phyloP scores from a whole-genome alignment of 2,329 filamentous ascomycete species.

The Laburnicola sp. region DNA sequence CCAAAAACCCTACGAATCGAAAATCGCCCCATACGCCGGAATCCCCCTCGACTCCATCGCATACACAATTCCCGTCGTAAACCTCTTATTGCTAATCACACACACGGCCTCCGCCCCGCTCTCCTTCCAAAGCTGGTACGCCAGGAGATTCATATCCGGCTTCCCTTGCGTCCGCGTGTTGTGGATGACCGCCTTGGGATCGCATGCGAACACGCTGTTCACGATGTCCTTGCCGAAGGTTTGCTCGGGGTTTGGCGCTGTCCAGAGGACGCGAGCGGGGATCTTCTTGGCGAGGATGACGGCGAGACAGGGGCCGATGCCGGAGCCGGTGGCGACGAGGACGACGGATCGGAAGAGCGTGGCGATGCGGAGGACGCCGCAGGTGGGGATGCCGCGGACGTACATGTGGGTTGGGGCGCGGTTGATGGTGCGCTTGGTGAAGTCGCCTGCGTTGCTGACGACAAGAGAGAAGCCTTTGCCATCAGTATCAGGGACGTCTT shows the following conservation, averaged over 20 bases:
- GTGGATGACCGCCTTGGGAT: slow-evolving; percentile 67
- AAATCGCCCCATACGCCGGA: slow-evolving; percentile 73
- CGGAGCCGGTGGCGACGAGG: slow-evolving; percentile 45
- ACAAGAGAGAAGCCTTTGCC: slow-evolving; percentile 40
- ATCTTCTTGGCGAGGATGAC: slow-evolving; percentile 56
- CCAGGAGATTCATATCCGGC: slow-evolving; percentile 63
- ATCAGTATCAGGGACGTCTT: slow-evolving; percentile 1
- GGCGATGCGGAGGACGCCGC: slow-evolving; percentile 43
- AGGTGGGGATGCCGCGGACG: slow-evolving; percentile 43
- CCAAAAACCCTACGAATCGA: slow-evolving; percentile 58
- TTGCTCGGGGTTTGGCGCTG: slow-evolving; percentile 63
- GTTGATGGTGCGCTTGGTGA: slow-evolving; percentile 40
- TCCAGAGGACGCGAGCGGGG: slow-evolving; percentile 70
- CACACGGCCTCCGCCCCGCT: slow-evolving; percentile 68
- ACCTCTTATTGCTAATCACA: slow-evolving; percentile 71
- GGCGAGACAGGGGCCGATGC: slow-evolving; percentile 48
- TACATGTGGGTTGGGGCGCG: slow-evolving; percentile 41
- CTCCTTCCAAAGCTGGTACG: slow-evolving; percentile 57
- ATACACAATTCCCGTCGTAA: slow-evolving; percentile 71
- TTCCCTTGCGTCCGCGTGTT: slow-evolving; percentile 66
- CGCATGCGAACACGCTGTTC: slow-evolving; percentile 60
- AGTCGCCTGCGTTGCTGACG: slow-evolving; percentile 46
- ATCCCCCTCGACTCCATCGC: slow-evolving; percentile 68
- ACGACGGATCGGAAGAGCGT: slow-evolving; percentile 43
- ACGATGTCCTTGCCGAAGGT: slow-evolving; percentile 67